A percentile compares a stretch with the other conserved stretches of the same genome.
These are phyloP conservation scores for Phytopythium cucurbitacearum DNA, from an alignment of 352 stramenopile species.

Conservation along the genomic window DNA sequence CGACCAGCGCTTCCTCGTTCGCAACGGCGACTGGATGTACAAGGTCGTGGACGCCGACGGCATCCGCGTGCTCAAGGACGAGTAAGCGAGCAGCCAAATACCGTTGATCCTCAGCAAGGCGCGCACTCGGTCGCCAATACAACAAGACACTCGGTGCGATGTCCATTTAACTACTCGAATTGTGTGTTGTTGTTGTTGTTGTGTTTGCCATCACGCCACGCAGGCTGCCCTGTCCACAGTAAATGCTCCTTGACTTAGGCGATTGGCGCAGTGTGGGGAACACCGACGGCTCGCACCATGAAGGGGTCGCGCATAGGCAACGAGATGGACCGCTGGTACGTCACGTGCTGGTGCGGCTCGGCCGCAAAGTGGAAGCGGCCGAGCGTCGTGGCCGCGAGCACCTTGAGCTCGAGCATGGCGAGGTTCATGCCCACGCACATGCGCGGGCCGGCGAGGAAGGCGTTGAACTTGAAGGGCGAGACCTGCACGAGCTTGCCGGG, in stretches of 20 bases:
- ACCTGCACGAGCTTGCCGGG: conserved; percentile 1
- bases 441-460: conserved; percentile 54
- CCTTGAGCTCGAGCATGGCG: conserved; percentile 56
- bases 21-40: conserved; percentile 85
- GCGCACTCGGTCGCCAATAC: no score
- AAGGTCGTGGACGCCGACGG: conserved; percentile 74
- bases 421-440: conserved; percentile 49
- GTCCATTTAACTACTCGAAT: no score
- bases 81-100: conserved; percentile 18
- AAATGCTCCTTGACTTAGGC: neutral
- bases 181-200: no score
- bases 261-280: neutral
- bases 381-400: conserved; percentile 35
- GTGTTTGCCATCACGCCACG: no score
- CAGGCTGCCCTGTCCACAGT: no score
- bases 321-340: conserved; percentile 26
- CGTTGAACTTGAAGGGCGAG: conserved; percentile 41
- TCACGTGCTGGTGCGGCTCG: conserved; percentile 9
- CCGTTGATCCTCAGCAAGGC: no score
- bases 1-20: conserved; percentile 82
- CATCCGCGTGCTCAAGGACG: conserved; percentile 60
- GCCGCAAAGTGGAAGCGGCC: conserved; percentile 30
- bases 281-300: neutral
- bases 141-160: no score
- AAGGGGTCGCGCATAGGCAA: conserved; percentile 20